Evolutionary conservation across 768 basidiomycete genomes (phyloP), one percentile per base, ranked within the genome.

Genomic region (Butyriboletus loyo): DNA sequence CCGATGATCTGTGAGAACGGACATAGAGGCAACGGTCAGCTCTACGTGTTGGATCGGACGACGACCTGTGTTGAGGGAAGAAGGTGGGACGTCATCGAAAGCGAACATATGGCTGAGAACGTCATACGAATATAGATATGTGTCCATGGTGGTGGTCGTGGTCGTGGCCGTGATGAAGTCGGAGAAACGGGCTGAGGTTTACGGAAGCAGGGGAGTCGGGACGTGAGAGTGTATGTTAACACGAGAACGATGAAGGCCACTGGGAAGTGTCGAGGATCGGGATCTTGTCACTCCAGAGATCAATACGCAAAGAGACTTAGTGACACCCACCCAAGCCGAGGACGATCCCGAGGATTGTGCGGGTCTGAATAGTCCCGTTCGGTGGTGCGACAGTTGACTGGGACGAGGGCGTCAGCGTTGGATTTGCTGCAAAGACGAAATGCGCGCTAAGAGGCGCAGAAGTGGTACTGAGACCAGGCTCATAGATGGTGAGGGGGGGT

Each of bases 221-320:
- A 55, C 15, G 56, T 14, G 24, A 21, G 49, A 4, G 32, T 36
- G 40, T 19, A 28, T 8, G 25, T 40, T 0, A 55, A 3, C 19
- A 64, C 14, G 46, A 64, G 63, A 13, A 35, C 1, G 37, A 44
- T 13, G 22, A 62, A 64, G 37, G 40, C 27, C 15, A 57, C 63
- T 64, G 30, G n/a, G 0, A n/a, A 10, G 24, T 1, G 27, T 25
- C 15, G 42, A n/a, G 9, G 7, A 21, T 36, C 32, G 5, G 44
- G 13, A 28, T 1, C 27, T 9, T 17, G 38, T 54, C 37, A 52
- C 5, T 47, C 43, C 7, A 24, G 9, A 31, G 41, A 37, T 19
- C 1, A 6, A 13, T 1, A 14, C 13, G 25, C 7, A 5, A 24
- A 28, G 19, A 42, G 32, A 51, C 9, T 27, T 21, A 2, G 7